Evolutionary conservation across 306 rosid genomes (phyloP), one percentile per base, ranked within the genome.

Genomic region (Canavalia ensiformis): DNA sequence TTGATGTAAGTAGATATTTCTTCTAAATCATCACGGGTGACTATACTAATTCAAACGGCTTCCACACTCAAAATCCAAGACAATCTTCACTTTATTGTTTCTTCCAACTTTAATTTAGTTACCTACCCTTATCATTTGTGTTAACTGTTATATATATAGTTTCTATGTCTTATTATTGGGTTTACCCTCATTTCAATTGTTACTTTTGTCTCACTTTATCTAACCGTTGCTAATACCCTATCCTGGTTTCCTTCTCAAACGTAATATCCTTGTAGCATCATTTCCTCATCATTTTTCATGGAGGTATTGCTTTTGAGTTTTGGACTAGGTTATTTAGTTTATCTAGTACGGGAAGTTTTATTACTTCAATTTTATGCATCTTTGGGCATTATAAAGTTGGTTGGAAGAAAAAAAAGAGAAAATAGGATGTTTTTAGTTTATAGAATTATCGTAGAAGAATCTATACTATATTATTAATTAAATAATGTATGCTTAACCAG

Each of bases 51-150:
- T 59, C 28, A 62, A 34, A 62, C 5, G 13, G 39, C 47, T 30
- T 12, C 11, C 50, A 65, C 0, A 65, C 49, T 44, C 72, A 25
- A 4, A 62, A 44, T 33, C 72, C 72, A 67, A 67, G 54, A 67
- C 35, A 67, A 2, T 41, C n/a, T 4, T 6, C 72, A 42, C 35
- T 66, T 66, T 66, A n/a, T n/a, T 66, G 72, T 42, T 6, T 42
- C 72, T 42, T 67, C 72, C 72, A 39, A 67, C 72, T 67, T 67
- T 67, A 67, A 30, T 18, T 49, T 18, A 18, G 56, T 2, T 37
- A 2, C 18, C 4, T 60, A 33, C 3, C 8, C 44, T 12, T 33
- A 25, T 57, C 47, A 11, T 63, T 34, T 45, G 46, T 63, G 35
- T 41, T 51, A 51, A 51, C 56, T 51, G 56, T 12, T 51, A 13